Base-by-base conservation (phyloP, 2,329 filamentous ascomycete genomes). In the Elsinoe batatas region DNA sequence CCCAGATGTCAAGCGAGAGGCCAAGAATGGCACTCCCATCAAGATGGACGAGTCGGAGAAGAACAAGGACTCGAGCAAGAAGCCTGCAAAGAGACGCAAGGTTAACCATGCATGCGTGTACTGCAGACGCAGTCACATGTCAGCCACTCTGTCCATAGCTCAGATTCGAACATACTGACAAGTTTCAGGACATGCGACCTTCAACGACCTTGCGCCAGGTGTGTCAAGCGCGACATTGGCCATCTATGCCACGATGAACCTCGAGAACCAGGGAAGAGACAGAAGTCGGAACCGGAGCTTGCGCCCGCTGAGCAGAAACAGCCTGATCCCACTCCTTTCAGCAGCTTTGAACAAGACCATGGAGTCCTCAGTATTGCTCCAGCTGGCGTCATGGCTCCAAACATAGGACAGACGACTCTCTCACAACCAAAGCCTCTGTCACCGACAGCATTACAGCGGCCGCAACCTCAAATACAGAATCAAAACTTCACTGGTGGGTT, bases 181-280 rank as follows among this genome's bases (percentile, higher is more conserved):
- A 7, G n/a, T 12, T 6, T 3, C 18, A 44, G 40, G 47, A 78
- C 76, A 56, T 78, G 76, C 67, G 76, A 78, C 64, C 72, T 77
- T 53, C 89, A 95, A 76, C 85, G 93, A 69, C 93, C 93, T 67
- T 98, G 93, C 80, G 91, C 89, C 66, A 83, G 93, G 74, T 98
- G 93, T 77, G 88, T 97, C 74, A 98, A 97, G 76, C 85, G 93
- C 68, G 95, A 95, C 74, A 98, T 98, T 71, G 93, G 91, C 65
- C 93, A 98, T 73, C 80, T 98, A 62, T 98, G 93, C 73, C 93
- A 96, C 75, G 93, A 98, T 73, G 93, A 97, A 73, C 91, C 91
- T 63, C 85, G 91, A 71, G 91, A 98, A 67, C 77, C 83, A 63
- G 81, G 85, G 58, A 95, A 93, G 73, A 91, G 91, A 72, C 74